Conservation (phyloP, 2,329 filamentous ascomycete species). For the Pseudogymnoascus verrucosus region DNA sequence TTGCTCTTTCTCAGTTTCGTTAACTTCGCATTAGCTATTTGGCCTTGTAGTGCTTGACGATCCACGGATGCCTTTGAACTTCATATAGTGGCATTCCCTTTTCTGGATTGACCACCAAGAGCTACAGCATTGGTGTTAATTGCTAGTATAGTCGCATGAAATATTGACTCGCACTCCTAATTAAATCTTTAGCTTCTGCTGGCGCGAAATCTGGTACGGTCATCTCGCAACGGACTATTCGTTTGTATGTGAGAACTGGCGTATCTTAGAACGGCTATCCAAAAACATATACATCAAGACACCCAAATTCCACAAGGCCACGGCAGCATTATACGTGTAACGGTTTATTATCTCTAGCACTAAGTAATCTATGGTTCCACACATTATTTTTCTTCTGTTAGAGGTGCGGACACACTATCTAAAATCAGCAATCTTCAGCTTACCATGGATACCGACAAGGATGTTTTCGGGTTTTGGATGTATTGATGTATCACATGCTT, state of each 20-base stretch:
- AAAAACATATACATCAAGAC: slow-evolving; percentile 54
- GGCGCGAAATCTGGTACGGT: slow-evolving; percentile 85
- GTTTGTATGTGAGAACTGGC: slow-evolving; percentile 83
- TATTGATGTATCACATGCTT: slow-evolving; percentile 91
- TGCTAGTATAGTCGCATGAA: neutral
- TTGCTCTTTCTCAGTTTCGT: neutral
- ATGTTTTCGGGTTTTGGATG: slow-evolving; percentile 88
- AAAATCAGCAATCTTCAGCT: slow-evolving; percentile 93
- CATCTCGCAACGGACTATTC: slow-evolving; percentile 87
- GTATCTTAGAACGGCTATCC: slow-evolving; percentile 41
- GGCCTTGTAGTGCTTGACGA: slow-evolving; percentile 75
- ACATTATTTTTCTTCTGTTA: slow-evolving; percentile 88
- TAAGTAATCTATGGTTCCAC: slow-evolving; percentile 95
- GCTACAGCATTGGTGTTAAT: slow-evolving; percentile 37
- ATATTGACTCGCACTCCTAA: slow-evolving; percentile 64
- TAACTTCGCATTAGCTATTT: slow-evolving; percentile 30
- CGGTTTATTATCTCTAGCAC: slow-evolving; percentile 96
- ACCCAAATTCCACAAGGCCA: slow-evolving; percentile 91
- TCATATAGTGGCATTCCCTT: slow-evolving; percentile 90
- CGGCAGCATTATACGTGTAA: slow-evolving; percentile 89
- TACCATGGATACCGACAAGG: slow-evolving; percentile 72
- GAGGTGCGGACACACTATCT: slow-evolving; percentile 99
- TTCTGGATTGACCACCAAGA: slow-evolving; percentile 86
- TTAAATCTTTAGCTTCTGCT: slow-evolving; percentile 81
- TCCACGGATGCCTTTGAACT: slow-evolving; percentile 88